Evolutionary conservation across 805 yeast species (phyloP).

Genomic region (Cyberlindnera mississippiensis): DNA sequence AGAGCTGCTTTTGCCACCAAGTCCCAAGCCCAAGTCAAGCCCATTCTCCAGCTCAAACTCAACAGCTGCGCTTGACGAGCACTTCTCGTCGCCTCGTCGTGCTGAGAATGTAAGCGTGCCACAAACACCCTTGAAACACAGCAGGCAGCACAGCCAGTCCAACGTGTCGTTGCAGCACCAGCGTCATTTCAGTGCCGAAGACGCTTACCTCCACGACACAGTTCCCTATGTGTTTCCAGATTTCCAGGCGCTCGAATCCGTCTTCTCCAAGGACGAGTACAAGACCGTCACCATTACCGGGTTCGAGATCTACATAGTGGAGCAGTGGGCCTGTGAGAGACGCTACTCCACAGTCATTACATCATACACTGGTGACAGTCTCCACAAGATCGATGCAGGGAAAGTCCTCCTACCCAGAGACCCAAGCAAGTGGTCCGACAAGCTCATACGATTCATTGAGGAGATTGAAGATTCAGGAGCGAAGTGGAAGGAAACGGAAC

Average conservation of each 20-base stretch:
- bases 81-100: not conserved
- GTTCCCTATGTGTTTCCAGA: slow-evolving; percentile 48
- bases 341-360: slow-evolving; percentile 64
- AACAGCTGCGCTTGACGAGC: slow-evolving; percentile 1
- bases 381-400: slow-evolving; percentile 59
- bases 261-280: slow-evolving; percentile 39
- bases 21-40: slow-evolving; percentile 4
- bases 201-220: slow-evolving; percentile 3
- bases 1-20: slow-evolving; percentile 5
- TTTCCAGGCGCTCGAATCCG: slow-evolving; percentile 45
- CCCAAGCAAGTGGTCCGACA: slow-evolving; percentile 31
- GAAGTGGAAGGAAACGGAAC: slow-evolving; percentile 58
- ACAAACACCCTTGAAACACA: slow-evolving; percentile 1
- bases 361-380: slow-evolving; percentile 78
- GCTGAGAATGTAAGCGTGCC: not conserved
- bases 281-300: slow-evolving; percentile 57
- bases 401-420: slow-evolving; percentile 48
- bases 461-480: slow-evolving; percentile 66
- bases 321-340: slow-evolving; percentile 88
- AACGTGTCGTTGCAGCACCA: not conserved
- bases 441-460: slow-evolving; percentile 55
- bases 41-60: slow-evolving; percentile 1
- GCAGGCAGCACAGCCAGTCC: slow-evolving; percentile 5
- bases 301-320: slow-evolving; percentile 86
- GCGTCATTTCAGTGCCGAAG: not conserved